A percentile compares a stretch with the other conserved stretches of the same genome.
Conservation (phyloP, 805 yeast genomes). For the Martiniozyma abietophila region DNA sequence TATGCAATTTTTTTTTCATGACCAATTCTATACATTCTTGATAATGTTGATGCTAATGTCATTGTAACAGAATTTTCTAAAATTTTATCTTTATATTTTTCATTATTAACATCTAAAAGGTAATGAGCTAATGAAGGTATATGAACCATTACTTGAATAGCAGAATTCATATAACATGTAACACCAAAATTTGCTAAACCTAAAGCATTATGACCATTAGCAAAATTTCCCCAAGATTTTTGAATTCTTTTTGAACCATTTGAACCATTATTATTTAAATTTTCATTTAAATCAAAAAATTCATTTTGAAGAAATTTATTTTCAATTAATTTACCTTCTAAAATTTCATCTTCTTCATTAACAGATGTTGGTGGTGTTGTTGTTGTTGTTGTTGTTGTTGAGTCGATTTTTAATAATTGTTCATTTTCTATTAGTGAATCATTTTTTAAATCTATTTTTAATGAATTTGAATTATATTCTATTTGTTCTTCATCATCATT, state of each 20-base stretch:
- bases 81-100: constrained; percentile 39
- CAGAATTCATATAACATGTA: constrained; percentile 94
- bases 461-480: constrained; percentile 12
- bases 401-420: neutral
- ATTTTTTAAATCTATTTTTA: constrained; percentile 21
- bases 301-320: constrained; percentile 23
- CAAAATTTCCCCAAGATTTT: constrained; percentile 63
- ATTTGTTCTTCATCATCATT: constrained; percentile 20
- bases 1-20: constrained; percentile 33
- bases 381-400: constrained; percentile 15
- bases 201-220: constrained; percentile 41
- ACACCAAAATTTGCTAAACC: constrained; percentile 90
- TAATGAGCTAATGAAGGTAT: constrained; percentile 88
- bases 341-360: constrained; percentile 22
- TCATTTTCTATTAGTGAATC: constrained; percentile 27
- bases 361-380: constrained; percentile 10
- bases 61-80: constrained; percentile 52
- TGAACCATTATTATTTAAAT: constrained; percentile 52
- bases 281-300: constrained; percentile 54
- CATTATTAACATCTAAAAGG: constrained; percentile 52
- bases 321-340: constrained; percentile 13
- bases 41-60: constrained; percentile 57
- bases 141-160: constrained; percentile 84
- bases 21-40: constrained; percentile 59
- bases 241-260: constrained; percentile 46